Base-by-base conservation (phyloP, 106 monocot genomes). In the Acorus calamus region DNA sequence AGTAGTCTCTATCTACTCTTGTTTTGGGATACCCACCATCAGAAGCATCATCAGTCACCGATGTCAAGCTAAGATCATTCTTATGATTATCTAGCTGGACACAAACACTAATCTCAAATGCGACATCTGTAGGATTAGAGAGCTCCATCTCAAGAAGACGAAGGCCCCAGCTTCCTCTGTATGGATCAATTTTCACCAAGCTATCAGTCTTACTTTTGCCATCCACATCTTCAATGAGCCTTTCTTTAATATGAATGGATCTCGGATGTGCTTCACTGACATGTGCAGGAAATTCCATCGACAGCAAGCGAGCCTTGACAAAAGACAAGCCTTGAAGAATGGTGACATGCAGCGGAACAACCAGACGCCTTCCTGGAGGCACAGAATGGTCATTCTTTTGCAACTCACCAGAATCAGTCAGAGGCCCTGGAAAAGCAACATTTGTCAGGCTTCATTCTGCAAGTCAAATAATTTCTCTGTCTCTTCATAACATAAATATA, bases 61-160 rank as follows among this genome's bases (percentile, higher is more conserved):
- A 10, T 47, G 66, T 0, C 9, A 46, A 12, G 61, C 14, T 44
- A 28, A 71, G 64, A 41, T 65, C 66, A 42, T 65, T 49, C 41
- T 42, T 52, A 5, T 66, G 45, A 52, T 14, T 68, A 49, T 87
- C 83, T 53, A 74, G 46, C 59, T 83, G 80, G 44, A 98, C 68
- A 13, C 73, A 77, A 4, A 92, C 92, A 68, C 67, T 83, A 59
- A 98, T 78, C 54, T 98, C 92, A 75, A 98, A 98, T 46, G 78
- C 81, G 10, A 92, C 88, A 79, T 98, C 98, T 7, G 98, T 98
- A 42, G 88, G 98, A 79, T 98, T 98, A 8, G 88, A 92, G 13
- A 98, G 55, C 72, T 98, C 98, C 55, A 98, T 80, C 69, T 98
- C 98, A 10, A 98, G 85, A 67, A 98, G 98, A 42, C 88, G 98